phyloP scores from a whole-genome alignment of 1,284 basidiomycete species.

The Tilletia caries region DNA sequence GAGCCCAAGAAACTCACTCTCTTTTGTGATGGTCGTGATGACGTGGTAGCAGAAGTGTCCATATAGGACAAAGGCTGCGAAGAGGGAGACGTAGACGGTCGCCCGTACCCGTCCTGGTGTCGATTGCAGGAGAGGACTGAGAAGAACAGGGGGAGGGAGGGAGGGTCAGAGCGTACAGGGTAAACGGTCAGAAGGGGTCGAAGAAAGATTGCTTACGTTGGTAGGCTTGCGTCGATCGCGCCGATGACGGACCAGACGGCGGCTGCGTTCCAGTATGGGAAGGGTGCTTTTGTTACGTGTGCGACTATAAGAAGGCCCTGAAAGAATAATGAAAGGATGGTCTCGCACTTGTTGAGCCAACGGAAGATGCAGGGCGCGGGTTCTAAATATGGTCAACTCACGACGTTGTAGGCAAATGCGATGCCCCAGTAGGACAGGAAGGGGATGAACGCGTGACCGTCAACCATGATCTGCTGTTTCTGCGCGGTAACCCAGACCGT shows the following conservation, averaged over 20 bases:
- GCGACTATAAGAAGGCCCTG: conserved; percentile 81
- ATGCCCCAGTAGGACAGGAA: conserved; percentile 87
- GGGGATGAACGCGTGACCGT: conserved; percentile 65
- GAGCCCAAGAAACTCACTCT: conserved; percentile 16
- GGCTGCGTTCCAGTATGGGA: conserved; percentile 82
- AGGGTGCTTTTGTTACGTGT: conserved; percentile 78
- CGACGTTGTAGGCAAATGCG: conserved; percentile 69
- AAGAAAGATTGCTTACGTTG: conserved; percentile 15
- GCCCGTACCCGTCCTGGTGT: conserved; percentile 63
- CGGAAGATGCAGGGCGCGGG: too few relatives aligned
- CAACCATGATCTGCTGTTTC: conserved; percentile 31
- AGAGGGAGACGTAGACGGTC: conserved; percentile 69
- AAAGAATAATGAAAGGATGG: neutral
- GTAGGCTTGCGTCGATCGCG: conserved; percentile 65
- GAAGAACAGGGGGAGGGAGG: conserved; percentile 42
- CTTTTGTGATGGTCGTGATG: conserved; percentile 44
- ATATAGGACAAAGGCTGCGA: conserved; percentile 69
- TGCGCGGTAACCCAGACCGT: conserved; percentile 69
- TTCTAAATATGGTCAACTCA: too few relatives aligned
- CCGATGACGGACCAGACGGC: conserved; percentile 78
- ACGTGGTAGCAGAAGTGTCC: conserved; percentile 63
- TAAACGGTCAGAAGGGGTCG: too few relatives aligned
- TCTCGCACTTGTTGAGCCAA: too few relatives aligned
- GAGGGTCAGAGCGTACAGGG: neutral
- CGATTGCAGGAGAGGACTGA: conserved; percentile 67